Conservation (phyloP, 768 basidiomycete genomes). For the Aureoboletus auriporus region DNA sequence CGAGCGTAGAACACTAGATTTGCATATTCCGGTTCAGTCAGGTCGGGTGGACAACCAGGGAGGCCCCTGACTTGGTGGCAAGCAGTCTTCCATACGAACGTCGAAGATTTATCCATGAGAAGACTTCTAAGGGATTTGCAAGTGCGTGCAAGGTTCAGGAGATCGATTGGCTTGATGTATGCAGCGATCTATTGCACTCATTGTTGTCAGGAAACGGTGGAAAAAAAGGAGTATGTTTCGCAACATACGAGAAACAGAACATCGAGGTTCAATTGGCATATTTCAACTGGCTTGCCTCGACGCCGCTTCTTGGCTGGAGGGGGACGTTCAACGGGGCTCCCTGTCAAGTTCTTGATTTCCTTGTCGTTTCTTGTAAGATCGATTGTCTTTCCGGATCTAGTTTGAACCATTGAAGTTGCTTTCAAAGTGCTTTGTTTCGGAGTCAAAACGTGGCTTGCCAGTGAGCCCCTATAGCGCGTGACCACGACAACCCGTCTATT, state of each 20-base stretch:
- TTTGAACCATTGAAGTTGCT: too few relatives aligned
- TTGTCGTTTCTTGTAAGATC: too few relatives aligned
- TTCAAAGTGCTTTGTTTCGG: too few relatives aligned
- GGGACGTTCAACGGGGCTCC: too few relatives aligned
- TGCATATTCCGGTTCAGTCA: conserved; percentile 41
- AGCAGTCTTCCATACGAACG: conserved; percentile 21
- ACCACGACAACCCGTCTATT: too few relatives aligned
- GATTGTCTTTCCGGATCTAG: too few relatives aligned
- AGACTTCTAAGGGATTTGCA: conserved; percentile 35
- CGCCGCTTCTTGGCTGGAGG: too few relatives aligned
- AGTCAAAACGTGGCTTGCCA: too few relatives aligned
- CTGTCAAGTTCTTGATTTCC: too few relatives aligned
- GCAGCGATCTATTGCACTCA: conserved; percentile 32
- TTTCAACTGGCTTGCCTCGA: background rate
- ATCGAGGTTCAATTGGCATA: conserved; percentile 11
- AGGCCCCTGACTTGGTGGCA: conserved; percentile 33
- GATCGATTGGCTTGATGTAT: conserved; percentile 32
- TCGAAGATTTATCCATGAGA: conserved; percentile 28
- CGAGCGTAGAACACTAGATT: conserved; percentile 32
- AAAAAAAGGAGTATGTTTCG: background rate
- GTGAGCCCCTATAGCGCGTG: too few relatives aligned
- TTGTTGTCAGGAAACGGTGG: background rate
- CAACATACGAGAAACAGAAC: conserved; percentile 6
- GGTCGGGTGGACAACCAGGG: conserved; percentile 40
- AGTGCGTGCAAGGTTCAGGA: conserved; percentile 34